Base-by-base conservation (phyloP, 2,329 filamentous ascomycete genomes). In the Ceratocystis cacaofunesta region DNA sequence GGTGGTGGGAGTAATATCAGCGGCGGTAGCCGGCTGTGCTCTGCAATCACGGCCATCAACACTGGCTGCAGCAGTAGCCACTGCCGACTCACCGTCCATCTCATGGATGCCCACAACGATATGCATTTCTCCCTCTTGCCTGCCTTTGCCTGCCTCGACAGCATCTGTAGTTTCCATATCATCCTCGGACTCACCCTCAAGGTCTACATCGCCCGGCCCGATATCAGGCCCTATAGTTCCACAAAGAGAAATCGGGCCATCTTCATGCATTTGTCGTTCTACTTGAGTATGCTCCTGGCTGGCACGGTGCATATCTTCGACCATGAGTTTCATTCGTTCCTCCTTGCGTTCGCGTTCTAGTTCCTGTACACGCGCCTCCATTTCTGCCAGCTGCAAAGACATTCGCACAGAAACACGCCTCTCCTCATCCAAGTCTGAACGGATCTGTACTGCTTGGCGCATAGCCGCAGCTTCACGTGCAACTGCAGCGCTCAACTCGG, bases 241-340 rank as follows among this genome's bases (percentile, higher is more conserved):
- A 43, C 50, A 15, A 52, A 32, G 22, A 22, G 30, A 19, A 7
- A 58, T 30, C 32, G 41, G 19, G 28, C 58, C 43, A 43, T 65
- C 64, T 36, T 57, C 58, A 17, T 46, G 41, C 19, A 65, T 65
- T 28, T 32, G 32, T 17, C 25, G 19, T 44, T 66, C 61, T 10
- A 46, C 25, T 28, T 43, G 30, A 5, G 32, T 41, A 6, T 50
- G 30, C 46, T 57, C 58, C 60, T 66, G 57, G 22, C 30, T 65
- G 4, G 55, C 64, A 6, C 64, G 44, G 25, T 60, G 43, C 64
- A 65, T 65, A 22, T 65, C 64, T 6, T 61, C 43, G 6, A 65
- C 57, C 43, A 65, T 61, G 6, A 3, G 48, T 4, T 19, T 60
- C 61, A 36, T 43, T n/a, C 28, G 30, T 25, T 65, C 55, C 46